These are phyloP conservation scores for Zygotorulaspora danielsina DNA, from an alignment of 805 yeast species.

Conservation along the genomic window DNA sequence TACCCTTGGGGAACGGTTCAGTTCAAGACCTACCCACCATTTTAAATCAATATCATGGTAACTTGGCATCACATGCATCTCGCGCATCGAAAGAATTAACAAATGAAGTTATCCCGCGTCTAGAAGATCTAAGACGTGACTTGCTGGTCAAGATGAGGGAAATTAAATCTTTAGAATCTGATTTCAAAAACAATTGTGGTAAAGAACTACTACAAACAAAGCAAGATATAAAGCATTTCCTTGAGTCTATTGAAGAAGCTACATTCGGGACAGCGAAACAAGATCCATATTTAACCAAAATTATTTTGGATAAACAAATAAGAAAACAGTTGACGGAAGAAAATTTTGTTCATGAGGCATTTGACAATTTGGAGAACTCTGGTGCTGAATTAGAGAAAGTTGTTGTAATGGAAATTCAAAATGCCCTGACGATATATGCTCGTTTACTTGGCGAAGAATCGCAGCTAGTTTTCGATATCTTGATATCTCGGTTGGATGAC, in stretches of 20 bases:
- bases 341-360: conserved; percentile 83
- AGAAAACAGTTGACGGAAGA: conserved; percentile 77
- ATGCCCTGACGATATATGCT: conserved; percentile 69
- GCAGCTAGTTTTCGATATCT: conserved; percentile 59
- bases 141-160: conserved; percentile 80
- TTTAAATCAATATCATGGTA: conserved; percentile 60
- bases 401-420: conserved; percentile 81
- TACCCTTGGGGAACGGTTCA: conserved; percentile 75
- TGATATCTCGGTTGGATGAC: conserved; percentile 59
- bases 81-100: conserved; percentile 57
- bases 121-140: conserved; percentile 70
- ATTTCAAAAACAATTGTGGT: conserved; percentile 71
- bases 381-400: conserved; percentile 87
- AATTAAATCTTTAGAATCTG: conserved; percentile 74
- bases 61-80: conserved; percentile 55
- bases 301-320: conserved; percentile 69
- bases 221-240: conserved; percentile 48
- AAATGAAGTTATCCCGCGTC: conserved; percentile 57
- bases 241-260: conserved; percentile 62
- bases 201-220: conserved; percentile 69
- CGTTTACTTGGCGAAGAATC: conserved; percentile 69
- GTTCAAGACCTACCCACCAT: conserved; percentile 77
- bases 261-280: conserved; percentile 45
- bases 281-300: conserved; percentile 80
- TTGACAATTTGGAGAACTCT: conserved; percentile 75